Evolutionary conservation across 2,329 filamentous ascomycete genomes (phyloP), one percentile per base, ranked within the genome.

Genomic region (Aspergillus luchuensis): DNA sequence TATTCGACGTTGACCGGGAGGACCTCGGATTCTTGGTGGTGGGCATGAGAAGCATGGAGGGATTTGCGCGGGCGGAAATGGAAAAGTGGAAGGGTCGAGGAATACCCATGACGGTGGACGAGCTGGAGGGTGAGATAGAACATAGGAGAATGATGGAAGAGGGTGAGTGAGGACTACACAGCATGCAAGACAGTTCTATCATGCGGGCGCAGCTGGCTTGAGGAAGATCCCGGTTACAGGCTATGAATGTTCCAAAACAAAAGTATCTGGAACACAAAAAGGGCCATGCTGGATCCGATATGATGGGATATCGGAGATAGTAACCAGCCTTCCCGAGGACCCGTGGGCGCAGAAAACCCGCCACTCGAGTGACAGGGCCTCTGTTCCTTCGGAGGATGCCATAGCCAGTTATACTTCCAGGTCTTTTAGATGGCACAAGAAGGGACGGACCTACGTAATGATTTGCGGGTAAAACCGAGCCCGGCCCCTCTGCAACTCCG

Each of bases 1-100:
- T 98, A 0, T 98, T 98, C 74, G 95, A 99, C 76, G 91, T 95
- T 7, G 93, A 97, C 70, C 84, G 95, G 54, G 95, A 99, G 80
- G 92, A 97, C 74, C 82, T 99, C 38, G 95, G 95, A 0, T 98
- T 98, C 68, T 77, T 98, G 60, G 92, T 96, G 3, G 91, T 97
- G 10, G 92, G 85, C 0, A 86, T 97, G 84, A 82, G 87, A 63
- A 97, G 93, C 69, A 80, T 96, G 57, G 88, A 90, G 63, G 87
- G 86, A 0, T 92, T 90, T 77, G 86, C 87, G 57, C 78, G 77
- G 61, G 81, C 81, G 45, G 87, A 91, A 70, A 83, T 77, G 68
- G 81, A 82, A 54, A 83, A 82, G 54, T 84, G 86, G 79, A 79
- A 80, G n/a, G 76, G 75, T 19, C 72, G 71, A 5, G 71, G 80